Evolutionary conservation across 768 basidiomycete species (phyloP), one percentile per base, ranked within the genome.

Genomic region (Strobilomyces dryophilus): DNA sequence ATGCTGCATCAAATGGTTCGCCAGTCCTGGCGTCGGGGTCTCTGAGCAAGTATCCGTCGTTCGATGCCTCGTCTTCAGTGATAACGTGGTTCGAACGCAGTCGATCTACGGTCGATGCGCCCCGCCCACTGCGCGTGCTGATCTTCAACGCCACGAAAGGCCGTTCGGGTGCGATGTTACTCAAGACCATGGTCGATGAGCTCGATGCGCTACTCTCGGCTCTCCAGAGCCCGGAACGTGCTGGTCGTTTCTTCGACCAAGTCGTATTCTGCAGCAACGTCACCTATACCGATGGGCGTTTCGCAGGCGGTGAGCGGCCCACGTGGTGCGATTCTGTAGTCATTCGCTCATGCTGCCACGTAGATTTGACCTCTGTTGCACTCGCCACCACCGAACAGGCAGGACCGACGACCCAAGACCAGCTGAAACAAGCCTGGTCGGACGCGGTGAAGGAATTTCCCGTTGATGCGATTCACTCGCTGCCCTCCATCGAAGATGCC

Each of bases 191-290:
- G 18, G 68, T 85, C 43, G 69, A 75, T 1, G 79, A 77, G 27
- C 77, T 82, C 24, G 68, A 73, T 6, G 63, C 65, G 4, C 83
- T 78, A 47, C 74, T 89, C 14, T 58, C 72, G 52, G 51, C 67
- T 18, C 68, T 78, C 35, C 61, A 69, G 14, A 66, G 67, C 17
- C 59, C 70, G 0, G 76, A 77, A 48, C 64, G 69, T 14, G 56
- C 73, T 1, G 67, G 64, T 14, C 56, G 57, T 10, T 85, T 92
- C 62, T 97, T 97, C 59, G 81, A 92, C 63, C 81, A 85, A 46
- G 89, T 95, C 52, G 81, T 98, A 43, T 98, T 99, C 70, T 98
- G 95, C 71, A 85, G 93, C 44, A 99, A 98, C 67, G 89, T 97
- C 31, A 99, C 97, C 0, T 99, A 95, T 64, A 78, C 82, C 1